phyloP scores from a whole-genome alignment of 2,329 filamentous ascomycete species.

The Fusarium piperis region DNA sequence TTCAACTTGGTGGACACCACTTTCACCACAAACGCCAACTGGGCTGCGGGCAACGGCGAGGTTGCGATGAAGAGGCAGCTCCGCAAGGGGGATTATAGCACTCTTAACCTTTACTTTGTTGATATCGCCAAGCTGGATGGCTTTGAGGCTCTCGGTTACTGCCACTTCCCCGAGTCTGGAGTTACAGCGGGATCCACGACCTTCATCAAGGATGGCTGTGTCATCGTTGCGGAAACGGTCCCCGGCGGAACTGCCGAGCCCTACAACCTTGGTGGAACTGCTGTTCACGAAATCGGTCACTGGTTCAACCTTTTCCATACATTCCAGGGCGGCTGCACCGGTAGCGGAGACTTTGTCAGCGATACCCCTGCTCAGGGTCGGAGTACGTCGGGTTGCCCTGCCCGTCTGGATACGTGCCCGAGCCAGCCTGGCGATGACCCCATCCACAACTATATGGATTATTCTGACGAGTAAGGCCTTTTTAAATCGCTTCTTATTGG shows the following conservation, averaged over 20 bases:
- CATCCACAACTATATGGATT: conserved; percentile 52
- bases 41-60: conserved; percentile 54
- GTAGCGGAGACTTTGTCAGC: conserved; percentile 50
- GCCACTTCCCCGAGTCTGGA: conserved; percentile 53
- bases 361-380: conserved; percentile 53
- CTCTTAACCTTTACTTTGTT: conserved; percentile 50
- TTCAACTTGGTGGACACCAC: conserved; percentile 57
- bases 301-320: conserved; percentile 56
- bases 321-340: conserved; percentile 49
- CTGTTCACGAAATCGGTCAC: conserved; percentile 52
- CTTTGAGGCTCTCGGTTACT: conserved; percentile 50
- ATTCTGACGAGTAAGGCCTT: conserved; percentile 51
- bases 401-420: conserved; percentile 48
- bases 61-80: conserved; percentile 57
- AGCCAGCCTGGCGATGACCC: conserved; percentile 45
- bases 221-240: conserved; percentile 49
- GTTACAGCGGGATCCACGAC: conserved; percentile 12
- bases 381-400: conserved; percentile 48
- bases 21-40: conserved; percentile 58
- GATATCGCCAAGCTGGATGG: conserved; percentile 28
- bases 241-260: conserved; percentile 50
- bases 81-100: conserved; percentile 55
- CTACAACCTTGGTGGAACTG: conserved; percentile 44
- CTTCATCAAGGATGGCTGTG: conserved; percentile 53
- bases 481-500: fast-evolving